A percentile compares a stretch with the other conserved stretches of the same genome.
These are phyloP conservation scores for Hymenoscyphus linearis DNA, from an alignment of 2,329 filamentous ascomycete genomes.

Conservation along the genomic window DNA sequence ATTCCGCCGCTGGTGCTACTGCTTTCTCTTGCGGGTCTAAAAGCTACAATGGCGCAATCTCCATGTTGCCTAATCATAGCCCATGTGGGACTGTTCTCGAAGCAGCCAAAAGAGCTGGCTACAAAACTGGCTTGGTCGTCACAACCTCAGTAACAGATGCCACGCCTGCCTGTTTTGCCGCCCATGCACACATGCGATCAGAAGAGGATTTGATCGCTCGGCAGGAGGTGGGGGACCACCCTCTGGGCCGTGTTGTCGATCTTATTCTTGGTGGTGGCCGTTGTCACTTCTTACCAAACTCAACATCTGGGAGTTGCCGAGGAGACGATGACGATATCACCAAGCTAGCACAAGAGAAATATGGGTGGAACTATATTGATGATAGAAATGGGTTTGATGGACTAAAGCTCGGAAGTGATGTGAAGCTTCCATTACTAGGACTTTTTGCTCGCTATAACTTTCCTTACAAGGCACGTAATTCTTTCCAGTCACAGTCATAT, in stretches of 20 bases:
- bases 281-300: conserved; percentile 88
- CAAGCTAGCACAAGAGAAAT: conserved; percentile 64
- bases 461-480: conserved; percentile 65
- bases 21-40: conserved; percentile 91
- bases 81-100: conserved; percentile 92
- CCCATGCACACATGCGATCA: conserved; percentile 72
- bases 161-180: conserved; percentile 90
- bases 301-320: conserved; percentile 74
- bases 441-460: conserved; percentile 80
- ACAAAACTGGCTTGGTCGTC: conserved; percentile 88
- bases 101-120: conserved; percentile 86
- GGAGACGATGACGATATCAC: conserved; percentile 72
- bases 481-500: background rate
- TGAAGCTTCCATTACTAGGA: conserved; percentile 76
- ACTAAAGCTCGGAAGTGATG: conserved; percentile 59
- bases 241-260: conserved; percentile 82
- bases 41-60: conserved; percentile 96
- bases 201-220: conserved; percentile 89
- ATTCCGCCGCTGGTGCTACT: conserved; percentile 94
- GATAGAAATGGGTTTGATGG: conserved; percentile 70
- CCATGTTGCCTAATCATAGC: conserved; percentile 74
- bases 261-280: conserved; percentile 88
- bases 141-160: conserved; percentile 95
- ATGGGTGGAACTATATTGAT: conserved; percentile 74
- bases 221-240: conserved; percentile 85